A percentile compares a stretch with the other conserved stretches of the same genome.
phyloP scores from a whole-genome alignment of 2,329 filamentous ascomycete genomes.

The Verticillium isaacii region DNA sequence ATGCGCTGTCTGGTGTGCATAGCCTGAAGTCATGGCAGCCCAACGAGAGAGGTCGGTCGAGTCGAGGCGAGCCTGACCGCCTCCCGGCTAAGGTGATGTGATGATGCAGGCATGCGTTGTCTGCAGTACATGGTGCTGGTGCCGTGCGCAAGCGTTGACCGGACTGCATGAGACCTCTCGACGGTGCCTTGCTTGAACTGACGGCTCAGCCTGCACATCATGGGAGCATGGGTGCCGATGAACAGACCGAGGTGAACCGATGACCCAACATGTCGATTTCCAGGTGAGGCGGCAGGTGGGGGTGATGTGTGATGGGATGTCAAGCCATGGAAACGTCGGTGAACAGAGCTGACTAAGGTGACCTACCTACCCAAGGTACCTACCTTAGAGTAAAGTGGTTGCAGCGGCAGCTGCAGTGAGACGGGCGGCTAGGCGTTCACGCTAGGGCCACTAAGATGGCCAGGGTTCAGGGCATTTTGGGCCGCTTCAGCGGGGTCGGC shows the following conservation, averaged over 20 bases:
- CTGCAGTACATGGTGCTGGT: neutral
- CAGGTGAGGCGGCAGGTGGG: neutral
- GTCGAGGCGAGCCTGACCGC: neutral
- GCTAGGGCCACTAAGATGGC: neutral
- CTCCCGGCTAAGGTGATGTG: neutral
- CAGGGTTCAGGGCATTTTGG: neutral
- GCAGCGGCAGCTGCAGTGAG: neutral
- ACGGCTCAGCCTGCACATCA: neutral
- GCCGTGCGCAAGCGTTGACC: neutral
- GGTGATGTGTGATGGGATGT: neutral
- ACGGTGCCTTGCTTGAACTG: neutral
- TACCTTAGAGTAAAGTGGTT: neutral
- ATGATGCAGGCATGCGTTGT: neutral
- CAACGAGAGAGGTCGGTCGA: neutral
- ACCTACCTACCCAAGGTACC: neutral
- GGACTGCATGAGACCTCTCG: neutral
- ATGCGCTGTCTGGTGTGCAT: neutral
- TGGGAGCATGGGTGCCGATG: neutral
- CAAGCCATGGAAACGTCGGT: neutral
- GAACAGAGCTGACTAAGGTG: neutral
- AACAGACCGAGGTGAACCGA: neutral
- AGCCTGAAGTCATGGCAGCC: neutral
- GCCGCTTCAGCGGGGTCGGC: neutral
- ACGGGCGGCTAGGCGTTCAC: neutral
- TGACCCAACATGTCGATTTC: neutral